These are phyloP conservation scores for Ophiostoma sp. DNA, from an alignment of 2,329 filamentous ascomycete species.

Conservation along the genomic window DNA sequence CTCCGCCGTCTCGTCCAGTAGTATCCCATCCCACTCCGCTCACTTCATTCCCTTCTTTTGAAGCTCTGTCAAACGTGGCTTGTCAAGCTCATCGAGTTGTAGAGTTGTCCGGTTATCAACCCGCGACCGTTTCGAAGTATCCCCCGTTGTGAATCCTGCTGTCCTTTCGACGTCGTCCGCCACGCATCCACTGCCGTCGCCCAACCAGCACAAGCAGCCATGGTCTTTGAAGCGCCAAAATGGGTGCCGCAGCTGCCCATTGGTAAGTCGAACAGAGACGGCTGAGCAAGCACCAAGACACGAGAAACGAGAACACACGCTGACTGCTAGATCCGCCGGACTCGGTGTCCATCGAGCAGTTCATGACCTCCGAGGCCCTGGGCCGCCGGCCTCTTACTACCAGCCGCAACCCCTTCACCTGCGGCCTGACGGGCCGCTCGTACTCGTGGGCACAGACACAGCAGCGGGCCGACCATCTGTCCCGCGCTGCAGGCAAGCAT, in stretches of 20 bases:
- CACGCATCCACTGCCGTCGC: neutral
- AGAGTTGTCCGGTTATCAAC: neutral
- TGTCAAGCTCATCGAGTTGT: neutral
- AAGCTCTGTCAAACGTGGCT: neutral
- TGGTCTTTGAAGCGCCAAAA: conserved; percentile 56
- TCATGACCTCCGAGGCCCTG: conserved; percentile 67
- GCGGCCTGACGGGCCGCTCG: conserved; percentile 28
- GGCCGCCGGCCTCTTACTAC: conserved; percentile 59
- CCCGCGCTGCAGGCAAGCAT: conserved; percentile 55
- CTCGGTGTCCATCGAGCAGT: conserved; percentile 66
- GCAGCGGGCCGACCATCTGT: conserved; percentile 24
- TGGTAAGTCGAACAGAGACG: conserved; percentile 35
- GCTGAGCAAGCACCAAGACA: no score
- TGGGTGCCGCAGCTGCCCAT: conserved; percentile 57
- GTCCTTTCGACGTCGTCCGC: neutral
- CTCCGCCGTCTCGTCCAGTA: neutral
- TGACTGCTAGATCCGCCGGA: conserved; percentile 57
- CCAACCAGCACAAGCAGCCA: conserved; percentile 27
- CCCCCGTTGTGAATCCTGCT: neutral
- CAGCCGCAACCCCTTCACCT: conserved; percentile 39
- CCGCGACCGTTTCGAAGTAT: no score
- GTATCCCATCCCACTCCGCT: neutral
- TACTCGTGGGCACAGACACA: conserved; percentile 22
- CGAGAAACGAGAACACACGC: conserved; percentile 16
- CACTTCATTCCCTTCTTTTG: neutral